Evolutionary conservation across 192 early-diverging fungal species (phyloP).

Genomic region (Gonapodya sp.): DNA sequence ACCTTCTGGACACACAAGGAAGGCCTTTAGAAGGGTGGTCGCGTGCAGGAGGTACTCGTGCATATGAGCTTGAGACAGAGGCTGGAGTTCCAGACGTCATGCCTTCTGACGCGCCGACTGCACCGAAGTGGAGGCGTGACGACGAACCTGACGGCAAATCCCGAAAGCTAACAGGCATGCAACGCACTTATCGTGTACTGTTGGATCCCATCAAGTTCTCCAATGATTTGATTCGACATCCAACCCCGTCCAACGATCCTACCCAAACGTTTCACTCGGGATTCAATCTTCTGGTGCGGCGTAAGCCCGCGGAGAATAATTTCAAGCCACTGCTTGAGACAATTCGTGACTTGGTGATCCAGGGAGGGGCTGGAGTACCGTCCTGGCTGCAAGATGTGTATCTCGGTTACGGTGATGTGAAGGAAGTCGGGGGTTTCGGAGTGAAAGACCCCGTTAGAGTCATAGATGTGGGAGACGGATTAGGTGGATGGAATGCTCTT

Average conservation of each 20-base stretch:
- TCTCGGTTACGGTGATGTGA: conserved; percentile 91
- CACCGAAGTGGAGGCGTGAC: conserved; percentile 1
- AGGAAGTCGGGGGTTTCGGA: not conserved
- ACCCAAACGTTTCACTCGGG: conserved; percentile 22
- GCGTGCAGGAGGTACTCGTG: conserved; percentile 3
- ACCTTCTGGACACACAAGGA: conserved; percentile 66
- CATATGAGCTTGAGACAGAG: not conserved
- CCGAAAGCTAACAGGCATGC: conserved; percentile 21
- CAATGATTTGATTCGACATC: conserved; percentile 37
- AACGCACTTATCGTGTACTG: conserved; percentile 60
- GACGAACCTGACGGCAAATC: not conserved
- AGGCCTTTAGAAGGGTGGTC: conserved; percentile 21
- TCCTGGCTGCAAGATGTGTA: conserved; percentile 86
- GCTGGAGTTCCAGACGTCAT: not conserved
- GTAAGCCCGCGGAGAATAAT: conserved; percentile 84
- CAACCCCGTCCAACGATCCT: not conserved
- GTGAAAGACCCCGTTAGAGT: not conserved
- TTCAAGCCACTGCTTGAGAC: conserved; percentile 87
- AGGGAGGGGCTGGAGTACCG: conserved; percentile 72
- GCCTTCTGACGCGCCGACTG: not conserved
- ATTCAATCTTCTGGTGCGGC: conserved; percentile 85
- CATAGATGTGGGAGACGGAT: not conserved
- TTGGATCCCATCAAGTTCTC: conserved; percentile 85
- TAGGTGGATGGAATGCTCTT: not conserved
- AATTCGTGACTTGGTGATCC: conserved; percentile 71